A percentile compares a stretch with the other conserved stretches of the same genome.
Conservation (phyloP, 257 asterid genomes). For the Nicotiana otophora region DNA sequence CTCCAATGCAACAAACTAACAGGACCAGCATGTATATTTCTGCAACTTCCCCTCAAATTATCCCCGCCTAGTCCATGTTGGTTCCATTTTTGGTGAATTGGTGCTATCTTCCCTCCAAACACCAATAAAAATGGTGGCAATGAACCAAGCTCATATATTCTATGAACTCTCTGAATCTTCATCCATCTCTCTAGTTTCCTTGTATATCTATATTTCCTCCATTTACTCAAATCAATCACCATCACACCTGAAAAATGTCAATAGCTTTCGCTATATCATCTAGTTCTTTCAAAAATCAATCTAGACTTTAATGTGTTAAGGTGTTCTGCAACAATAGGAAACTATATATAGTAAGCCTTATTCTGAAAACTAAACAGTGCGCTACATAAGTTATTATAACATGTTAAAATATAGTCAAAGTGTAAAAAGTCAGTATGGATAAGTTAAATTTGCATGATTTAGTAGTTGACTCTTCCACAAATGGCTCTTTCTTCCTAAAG, state of each 20-base stretch:
- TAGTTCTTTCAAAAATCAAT: neutral
- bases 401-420: neutral
- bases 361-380: no score
- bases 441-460: neutral
- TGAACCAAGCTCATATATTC: conserved; percentile 66
- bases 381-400: neutral
- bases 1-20: conserved; percentile 71
- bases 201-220: conserved; percentile 51
- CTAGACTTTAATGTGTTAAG: neutral
- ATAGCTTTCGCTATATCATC: neutral
- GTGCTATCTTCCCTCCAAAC: conserved; percentile 52
- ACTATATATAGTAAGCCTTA: no score
- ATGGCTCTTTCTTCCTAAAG: neutral
- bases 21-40: conserved; percentile 48
- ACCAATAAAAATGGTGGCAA: conserved; percentile 58
- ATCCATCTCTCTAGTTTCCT: conserved; percentile 58
- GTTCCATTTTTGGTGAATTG: conserved; percentile 58
- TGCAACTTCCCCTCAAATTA: conserved; percentile 52
- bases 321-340: no score
- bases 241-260: conserved; percentile 37
- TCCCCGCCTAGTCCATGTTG: conserved; percentile 70
- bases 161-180: conserved; percentile 45
- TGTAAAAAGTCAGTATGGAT: neutral
- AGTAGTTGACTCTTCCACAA: neutral
- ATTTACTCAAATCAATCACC: conserved; percentile 51